Percentiles rank a stretch among this genome's conserved stretches.
phyloP scores from a whole-genome alignment of 2,329 filamentous ascomycete genomes.

The Arachnomyces sp. region DNA sequence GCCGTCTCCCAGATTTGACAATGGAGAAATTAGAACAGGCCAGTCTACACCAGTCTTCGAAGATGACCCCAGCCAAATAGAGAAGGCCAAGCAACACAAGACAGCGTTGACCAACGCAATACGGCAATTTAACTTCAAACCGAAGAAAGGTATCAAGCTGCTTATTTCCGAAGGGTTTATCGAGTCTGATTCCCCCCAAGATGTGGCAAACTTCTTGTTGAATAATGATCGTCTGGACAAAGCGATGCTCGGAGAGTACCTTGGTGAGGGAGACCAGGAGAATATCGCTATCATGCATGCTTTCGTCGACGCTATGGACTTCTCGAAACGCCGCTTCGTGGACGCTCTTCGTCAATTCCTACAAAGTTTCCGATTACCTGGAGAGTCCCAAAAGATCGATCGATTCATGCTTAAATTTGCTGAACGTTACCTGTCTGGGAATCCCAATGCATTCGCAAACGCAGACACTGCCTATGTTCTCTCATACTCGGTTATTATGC shows the following conservation, averaged over 20 bases:
- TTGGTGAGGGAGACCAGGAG: conserved; percentile 85
- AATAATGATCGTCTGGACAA: conserved; percentile 82
- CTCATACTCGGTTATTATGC: conserved; percentile 89
- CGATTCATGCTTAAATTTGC: conserved; percentile 99
- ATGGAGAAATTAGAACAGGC: conserved; percentile 44
- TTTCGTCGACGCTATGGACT: conserved; percentile 94
- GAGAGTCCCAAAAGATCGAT: conserved; percentile 98
- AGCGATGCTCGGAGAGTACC: conserved; percentile 81
- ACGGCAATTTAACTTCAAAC: conserved; percentile 93
- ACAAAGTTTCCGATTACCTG: conserved; percentile 87
- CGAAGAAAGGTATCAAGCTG: conserved; percentile 82
- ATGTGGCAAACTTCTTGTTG: conserved; percentile 77
- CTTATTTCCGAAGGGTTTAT: conserved; percentile 84
- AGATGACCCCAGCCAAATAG: conserved; percentile 88
- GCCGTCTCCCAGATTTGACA: conserved; percentile 53
- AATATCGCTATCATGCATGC: conserved; percentile 98
- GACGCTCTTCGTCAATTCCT: conserved; percentile 85
- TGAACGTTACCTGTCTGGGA: conserved; percentile 87
- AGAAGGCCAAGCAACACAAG: conserved; percentile 88
- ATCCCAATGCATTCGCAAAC: conserved; percentile 95
- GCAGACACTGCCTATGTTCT: conserved; percentile 96
- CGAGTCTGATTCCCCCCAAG: conserved; percentile 62
- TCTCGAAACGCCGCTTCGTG: conserved; percentile 81
- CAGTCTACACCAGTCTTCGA: conserved; percentile 63
- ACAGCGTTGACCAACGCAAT: conserved; percentile 85